These are phyloP conservation scores for Apiotrichum montevideense DNA, from an alignment of 1,284 basidiomycete species.

Conservation along the genomic window DNA sequence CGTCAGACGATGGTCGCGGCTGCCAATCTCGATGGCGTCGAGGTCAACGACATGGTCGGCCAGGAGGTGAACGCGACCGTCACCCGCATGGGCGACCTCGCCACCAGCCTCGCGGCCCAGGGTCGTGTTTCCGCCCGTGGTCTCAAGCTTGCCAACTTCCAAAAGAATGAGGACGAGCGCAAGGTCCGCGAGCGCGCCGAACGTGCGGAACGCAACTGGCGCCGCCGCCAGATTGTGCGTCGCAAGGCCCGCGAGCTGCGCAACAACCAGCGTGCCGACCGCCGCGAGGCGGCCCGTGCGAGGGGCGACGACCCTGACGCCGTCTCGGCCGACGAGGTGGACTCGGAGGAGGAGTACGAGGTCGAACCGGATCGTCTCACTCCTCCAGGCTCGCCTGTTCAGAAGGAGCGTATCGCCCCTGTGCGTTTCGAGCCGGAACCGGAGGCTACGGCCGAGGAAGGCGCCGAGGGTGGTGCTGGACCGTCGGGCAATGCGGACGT, in stretches of 20 bases:
- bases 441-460: background rate
- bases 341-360: slow-evolving; percentile 39
- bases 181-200: slow-evolving; percentile 15
- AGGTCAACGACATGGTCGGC: slow-evolving; percentile 29
- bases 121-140: slow-evolving; percentile 31
- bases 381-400: slow-evolving; percentile 27
- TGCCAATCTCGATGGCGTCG: slow-evolving; percentile 22
- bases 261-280: slow-evolving; percentile 24
- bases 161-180: slow-evolving; percentile 8
- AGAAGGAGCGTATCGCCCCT: slow-evolving; percentile 12
- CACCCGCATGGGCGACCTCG: slow-evolving; percentile 26
- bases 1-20: background rate
- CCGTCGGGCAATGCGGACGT: slow-evolving; percentile 10
- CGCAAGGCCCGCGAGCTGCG: slow-evolving; percentile 26
- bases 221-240: slow-evolving; percentile 27
- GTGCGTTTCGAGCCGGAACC: slow-evolving; percentile 8
- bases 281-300: slow-evolving; percentile 17
- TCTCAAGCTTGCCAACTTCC: slow-evolving; percentile 23
- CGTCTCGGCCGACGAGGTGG: slow-evolving; percentile 32
- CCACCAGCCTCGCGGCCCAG: slow-evolving; percentile 22
- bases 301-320: slow-evolving; percentile 17
- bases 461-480: slow-evolving; percentile 1
- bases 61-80: slow-evolving; percentile 20
- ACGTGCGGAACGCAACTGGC: slow-evolving; percentile 21
- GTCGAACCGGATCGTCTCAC: slow-evolving; percentile 35